These are phyloP conservation scores for Coelastrella sp. DNA, from an alignment of 139 green algal species.

Conservation along the genomic window DNA sequence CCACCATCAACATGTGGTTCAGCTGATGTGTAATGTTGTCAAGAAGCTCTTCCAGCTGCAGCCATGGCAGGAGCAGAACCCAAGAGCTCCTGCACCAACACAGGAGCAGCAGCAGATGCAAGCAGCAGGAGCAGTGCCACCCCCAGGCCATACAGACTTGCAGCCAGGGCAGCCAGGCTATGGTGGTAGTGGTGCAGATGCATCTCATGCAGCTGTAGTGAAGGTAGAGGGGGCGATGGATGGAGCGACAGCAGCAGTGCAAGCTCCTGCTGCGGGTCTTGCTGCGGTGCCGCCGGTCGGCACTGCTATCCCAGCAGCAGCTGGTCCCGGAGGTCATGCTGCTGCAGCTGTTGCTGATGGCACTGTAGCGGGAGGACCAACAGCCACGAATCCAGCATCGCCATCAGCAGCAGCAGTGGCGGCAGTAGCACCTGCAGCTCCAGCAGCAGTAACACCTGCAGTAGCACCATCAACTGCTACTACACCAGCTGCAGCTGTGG, in stretches of 20 bases:
- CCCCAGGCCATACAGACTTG: not conserved
- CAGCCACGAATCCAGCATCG: not conserved
- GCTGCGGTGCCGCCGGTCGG: not conserved
- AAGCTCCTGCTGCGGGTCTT: not conserved
- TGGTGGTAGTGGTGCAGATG: not conserved
- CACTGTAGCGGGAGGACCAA: not conserved
- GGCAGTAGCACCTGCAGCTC: slow-evolving; percentile 26
- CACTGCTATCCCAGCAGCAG: not conserved
- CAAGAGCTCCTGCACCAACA: not conserved
- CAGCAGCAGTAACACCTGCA: not conserved
- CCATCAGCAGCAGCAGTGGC: slow-evolving; percentile 10
- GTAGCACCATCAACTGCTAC: not conserved
- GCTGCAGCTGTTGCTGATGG: not conserved
- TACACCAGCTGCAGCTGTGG: not conserved
- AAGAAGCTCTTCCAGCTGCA: slow-evolving; percentile 50
- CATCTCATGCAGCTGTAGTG: not conserved
- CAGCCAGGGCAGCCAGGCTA: not conserved
- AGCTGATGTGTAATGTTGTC: slow-evolving; percentile 55
- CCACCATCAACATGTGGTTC: slow-evolving; percentile 42
- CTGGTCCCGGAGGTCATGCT: not conserved
- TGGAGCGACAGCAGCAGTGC: slow-evolving; percentile 6
- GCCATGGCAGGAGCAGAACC: slow-evolving; percentile 16
- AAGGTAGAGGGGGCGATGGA: not conserved
- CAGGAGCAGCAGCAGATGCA: slow-evolving; percentile 27
- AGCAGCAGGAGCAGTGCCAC: not conserved